These are phyloP conservation scores for Plasmodium vivax DNA, from an alignment of 169 alveolate species.

Conservation along the genomic window DNA sequence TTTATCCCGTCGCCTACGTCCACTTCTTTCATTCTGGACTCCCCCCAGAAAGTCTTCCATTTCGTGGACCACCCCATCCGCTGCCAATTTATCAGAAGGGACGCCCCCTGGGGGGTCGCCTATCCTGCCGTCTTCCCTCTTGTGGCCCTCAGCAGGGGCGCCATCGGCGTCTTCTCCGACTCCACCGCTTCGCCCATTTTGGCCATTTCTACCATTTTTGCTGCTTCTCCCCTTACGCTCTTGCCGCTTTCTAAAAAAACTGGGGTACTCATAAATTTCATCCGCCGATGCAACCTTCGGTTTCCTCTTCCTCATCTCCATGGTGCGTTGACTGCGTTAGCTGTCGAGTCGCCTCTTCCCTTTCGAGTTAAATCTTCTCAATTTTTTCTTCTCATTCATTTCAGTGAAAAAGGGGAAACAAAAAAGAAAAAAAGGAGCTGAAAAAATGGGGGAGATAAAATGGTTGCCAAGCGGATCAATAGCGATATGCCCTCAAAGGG, in stretches of 20 bases:
- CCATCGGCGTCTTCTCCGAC: background rate
- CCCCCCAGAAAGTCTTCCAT: background rate
- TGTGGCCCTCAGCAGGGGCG: background rate
- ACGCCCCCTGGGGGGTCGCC: background rate
- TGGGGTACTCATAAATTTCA: background rate
- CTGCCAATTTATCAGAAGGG: background rate
- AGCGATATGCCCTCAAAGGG: background rate
- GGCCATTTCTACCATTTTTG: background rate
- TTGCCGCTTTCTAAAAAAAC: background rate
- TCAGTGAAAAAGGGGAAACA: background rate
- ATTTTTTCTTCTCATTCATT: background rate
- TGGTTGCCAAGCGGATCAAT: background rate
- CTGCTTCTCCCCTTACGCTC: background rate
- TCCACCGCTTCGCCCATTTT: background rate
- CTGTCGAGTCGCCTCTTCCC: background rate
- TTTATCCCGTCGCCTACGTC: background rate
- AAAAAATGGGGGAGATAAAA: background rate
- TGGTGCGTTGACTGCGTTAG: background rate
- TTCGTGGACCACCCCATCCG: background rate
- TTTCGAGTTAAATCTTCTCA: background rate
- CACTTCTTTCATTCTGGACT: background rate
- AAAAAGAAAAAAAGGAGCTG: background rate
- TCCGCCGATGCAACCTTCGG: background rate
- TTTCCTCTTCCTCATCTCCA: constrained; percentile 10
- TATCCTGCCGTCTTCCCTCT: background rate